A percentile compares a stretch with the other conserved stretches of the same genome.
Conservation (phyloP, 2,329 filamentous ascomycete genomes). For the Madurella fahalii region DNA sequence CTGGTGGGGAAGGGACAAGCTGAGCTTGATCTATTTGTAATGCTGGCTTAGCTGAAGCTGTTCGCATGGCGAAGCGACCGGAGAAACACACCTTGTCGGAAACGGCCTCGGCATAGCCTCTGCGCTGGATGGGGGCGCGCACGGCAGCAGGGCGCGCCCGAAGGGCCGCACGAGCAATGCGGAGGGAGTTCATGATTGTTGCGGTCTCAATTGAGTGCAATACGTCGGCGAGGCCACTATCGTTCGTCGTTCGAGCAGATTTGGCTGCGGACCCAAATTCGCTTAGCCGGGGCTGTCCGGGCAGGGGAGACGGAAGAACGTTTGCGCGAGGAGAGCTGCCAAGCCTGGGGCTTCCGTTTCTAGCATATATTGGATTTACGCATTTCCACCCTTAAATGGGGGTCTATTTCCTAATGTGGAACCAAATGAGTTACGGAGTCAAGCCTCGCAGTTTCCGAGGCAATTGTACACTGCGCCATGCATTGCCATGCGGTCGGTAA, state of each 20-base stretch:
- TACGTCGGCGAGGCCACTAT: slow-evolving; percentile 41
- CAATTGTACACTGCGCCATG: too few species aligned
- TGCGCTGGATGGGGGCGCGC: slow-evolving; percentile 72
- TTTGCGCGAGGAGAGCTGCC: slow-evolving; percentile 15
- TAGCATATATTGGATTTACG: neutral
- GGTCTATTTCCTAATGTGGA: neutral
- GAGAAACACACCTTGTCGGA: slow-evolving; percentile 61
- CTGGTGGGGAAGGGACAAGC: slow-evolving; percentile 95
- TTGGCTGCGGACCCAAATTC: slow-evolving; percentile 31
- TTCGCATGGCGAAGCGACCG: neutral
- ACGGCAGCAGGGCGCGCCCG: slow-evolving; percentile 75
- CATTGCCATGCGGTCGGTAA: too few species aligned
- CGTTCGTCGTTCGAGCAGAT: slow-evolving; percentile 44
- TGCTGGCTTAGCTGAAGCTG: slow-evolving; percentile 9
- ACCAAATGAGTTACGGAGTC: too few species aligned
- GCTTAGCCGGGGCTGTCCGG: slow-evolving; percentile 25
- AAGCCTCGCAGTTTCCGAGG: too few species aligned
- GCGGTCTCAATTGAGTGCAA: slow-evolving; percentile 45
- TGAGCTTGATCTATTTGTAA: slow-evolving; percentile 79
- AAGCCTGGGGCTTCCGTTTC: neutral
- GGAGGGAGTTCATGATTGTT: slow-evolving; percentile 86
- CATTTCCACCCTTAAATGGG: neutral
- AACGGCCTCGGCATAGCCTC: slow-evolving; percentile 86
- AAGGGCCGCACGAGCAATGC: slow-evolving; percentile 85
- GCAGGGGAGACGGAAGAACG: slow-evolving; percentile 18